Evolutionary conservation across 1,284 basidiomycete genomes (phyloP), one percentile per base, ranked within the genome.

Genomic region (Tremellales sp.): DNA sequence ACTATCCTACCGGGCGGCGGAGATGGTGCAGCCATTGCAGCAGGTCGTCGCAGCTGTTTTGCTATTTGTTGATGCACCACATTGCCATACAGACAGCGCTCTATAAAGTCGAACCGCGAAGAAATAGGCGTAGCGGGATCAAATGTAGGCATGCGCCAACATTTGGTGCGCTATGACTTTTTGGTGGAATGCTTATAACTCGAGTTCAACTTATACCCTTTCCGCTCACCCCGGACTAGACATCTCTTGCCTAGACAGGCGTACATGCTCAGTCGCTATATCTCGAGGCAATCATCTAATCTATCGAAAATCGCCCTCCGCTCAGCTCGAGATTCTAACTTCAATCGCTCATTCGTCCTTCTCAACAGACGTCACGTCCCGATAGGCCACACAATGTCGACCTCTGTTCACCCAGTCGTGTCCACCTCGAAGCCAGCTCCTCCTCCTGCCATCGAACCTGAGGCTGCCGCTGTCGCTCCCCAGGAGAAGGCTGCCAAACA

Each of bases 341-440:
- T n/a, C n/a, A n/a, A n/a, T n/a, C n/a, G n/a, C 9, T 18, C 18
- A 36, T 36, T 36, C 34, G 34, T 10, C n/a, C n/a, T 18, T 14
- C 18, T n/a, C 29, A 24, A 36, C 14, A 14, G 26, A 5, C 29
- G 13, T 26, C 43, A 13, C 39, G 43, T 42, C 32, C 43, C 9
- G 18, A 28, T n/a, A 28, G 14, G 18, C 37, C 25, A 45, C 38
- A 57, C 24, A 12, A 63, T 65, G 59, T 66, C 68, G 14, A 54
- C 68, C 25, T 66, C 66, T 12, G 57, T 60, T 19, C 73, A 75
- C 54, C 73, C 73, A 31, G 65, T 72, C 18, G 50, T 61, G 7
- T 70, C 71, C 24, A 68, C 69, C 5, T 48, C 65, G 5, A 45
- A 66, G n/a, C 65, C 70, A 6, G 58, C 64, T 8, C 48, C 53